Percentiles rank a stretch among this genome's conserved stretches.
Evolutionary conservation across 2,329 filamentous ascomycete genomes (phyloP).

Genomic region (Fusarium pseudograminearum): DNA sequence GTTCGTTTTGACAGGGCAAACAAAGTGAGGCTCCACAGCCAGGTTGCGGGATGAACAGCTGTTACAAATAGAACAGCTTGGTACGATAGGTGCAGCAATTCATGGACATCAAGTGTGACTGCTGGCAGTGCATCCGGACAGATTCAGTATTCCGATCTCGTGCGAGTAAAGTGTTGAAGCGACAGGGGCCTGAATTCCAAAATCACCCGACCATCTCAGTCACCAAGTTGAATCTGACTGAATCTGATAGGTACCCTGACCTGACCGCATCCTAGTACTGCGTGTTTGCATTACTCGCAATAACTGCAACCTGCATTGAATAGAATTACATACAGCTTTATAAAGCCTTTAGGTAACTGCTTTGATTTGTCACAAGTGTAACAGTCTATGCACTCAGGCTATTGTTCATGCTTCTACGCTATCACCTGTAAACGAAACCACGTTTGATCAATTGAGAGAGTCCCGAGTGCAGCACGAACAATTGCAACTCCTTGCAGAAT

Average conservation of each 20-base stretch:
- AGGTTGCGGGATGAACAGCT: conserved; percentile 39
- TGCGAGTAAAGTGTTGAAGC: conserved; percentile 32
- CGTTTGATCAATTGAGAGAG: conserved; percentile 24
- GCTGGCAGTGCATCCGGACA: conserved; percentile 23
- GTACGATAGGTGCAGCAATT: conserved; percentile 21
- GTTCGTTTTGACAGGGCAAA: conserved; percentile 19
- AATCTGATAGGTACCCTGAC: conserved; percentile 10
- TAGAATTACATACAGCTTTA: neutral
- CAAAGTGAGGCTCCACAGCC: conserved; percentile 31
- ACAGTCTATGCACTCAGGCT: neutral
- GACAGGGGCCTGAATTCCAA: conserved; percentile 1
- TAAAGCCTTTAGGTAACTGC: neutral
- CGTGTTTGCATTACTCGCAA: conserved; percentile 2
- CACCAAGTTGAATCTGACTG: conserved; percentile 21
- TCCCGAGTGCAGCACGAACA: conserved; percentile 30
- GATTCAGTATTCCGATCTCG: conserved; percentile 36
- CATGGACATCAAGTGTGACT: conserved; percentile 12
- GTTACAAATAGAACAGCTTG: conserved; percentile 22
- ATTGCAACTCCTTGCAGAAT: conserved; percentile 35
- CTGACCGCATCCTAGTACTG: conserved; percentile 1
- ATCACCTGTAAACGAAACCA: conserved; percentile 5
- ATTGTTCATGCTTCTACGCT: neutral
- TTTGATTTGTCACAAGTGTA: too few relatives aligned
- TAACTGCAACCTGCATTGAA: neutral
- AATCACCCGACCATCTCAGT: conserved; percentile 39